Evolutionary conservation across 768 basidiomycete species (phyloP).

Genomic region (Asterophora parasitica): DNA sequence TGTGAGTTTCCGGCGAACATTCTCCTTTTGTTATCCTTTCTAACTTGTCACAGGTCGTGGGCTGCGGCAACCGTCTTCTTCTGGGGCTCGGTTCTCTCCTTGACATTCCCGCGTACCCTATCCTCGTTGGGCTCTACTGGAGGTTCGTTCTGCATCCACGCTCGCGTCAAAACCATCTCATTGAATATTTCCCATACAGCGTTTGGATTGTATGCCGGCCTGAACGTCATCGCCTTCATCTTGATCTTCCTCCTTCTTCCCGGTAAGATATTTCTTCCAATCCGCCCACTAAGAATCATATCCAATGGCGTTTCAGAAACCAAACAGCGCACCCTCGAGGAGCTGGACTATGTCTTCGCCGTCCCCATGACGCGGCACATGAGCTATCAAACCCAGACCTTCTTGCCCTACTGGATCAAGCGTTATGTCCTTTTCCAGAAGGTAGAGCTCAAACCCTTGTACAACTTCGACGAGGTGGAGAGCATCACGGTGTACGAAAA

Average conservation of each 20-base stretch:
- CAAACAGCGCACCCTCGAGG: slow-evolving; percentile 47
- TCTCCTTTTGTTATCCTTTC: slow-evolving; percentile 20
- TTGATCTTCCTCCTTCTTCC: slow-evolving; percentile 57
- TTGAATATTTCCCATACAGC: slow-evolving; percentile 30
- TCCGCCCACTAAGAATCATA: slow-evolving; percentile 1
- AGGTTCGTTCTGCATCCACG: slow-evolving; percentile 19
- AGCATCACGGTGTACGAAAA: slow-evolving; percentile 40
- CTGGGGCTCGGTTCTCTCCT: slow-evolving; percentile 49
- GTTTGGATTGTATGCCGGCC: slow-evolving; percentile 54
- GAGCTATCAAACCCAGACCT: slow-evolving; percentile 37
- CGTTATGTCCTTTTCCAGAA: slow-evolving; percentile 40
- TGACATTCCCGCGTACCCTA: slow-evolving; percentile 58
- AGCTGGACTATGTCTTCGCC: slow-evolving; percentile 48
- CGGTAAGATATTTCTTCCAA: slow-evolving; percentile 31
- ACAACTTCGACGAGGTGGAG: slow-evolving; percentile 49
- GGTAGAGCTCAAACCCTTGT: slow-evolving; percentile 37
- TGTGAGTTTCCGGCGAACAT: slow-evolving; percentile 25
- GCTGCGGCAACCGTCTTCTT: slow-evolving; percentile 48
- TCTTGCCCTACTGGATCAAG: slow-evolving; percentile 49
- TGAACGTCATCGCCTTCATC: slow-evolving; percentile 44
- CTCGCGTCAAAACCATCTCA: not conserved
- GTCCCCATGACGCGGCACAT: slow-evolving; percentile 43
- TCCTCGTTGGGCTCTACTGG: slow-evolving; percentile 37
- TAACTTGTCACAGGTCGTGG: slow-evolving; percentile 39
- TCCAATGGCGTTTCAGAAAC: slow-evolving; percentile 32